Percentiles rank a stretch among this genome's conserved stretches.
Evolutionary conservation across 2,329 filamentous ascomycete species (phyloP).

Genomic region (Alternaria tenuissima): DNA sequence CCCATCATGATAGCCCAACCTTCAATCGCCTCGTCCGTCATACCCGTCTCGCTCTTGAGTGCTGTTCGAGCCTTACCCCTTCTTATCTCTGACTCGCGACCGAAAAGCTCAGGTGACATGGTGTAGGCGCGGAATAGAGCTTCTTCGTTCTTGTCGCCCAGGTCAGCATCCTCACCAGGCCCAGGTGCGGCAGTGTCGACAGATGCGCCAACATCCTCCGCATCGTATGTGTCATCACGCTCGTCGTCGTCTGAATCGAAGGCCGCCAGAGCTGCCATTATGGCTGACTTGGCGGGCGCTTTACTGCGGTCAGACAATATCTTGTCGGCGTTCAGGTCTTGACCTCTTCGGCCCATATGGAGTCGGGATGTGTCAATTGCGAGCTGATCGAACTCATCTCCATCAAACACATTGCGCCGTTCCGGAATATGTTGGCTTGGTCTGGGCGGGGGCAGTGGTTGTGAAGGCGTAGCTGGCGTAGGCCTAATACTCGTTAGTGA

Average conservation of each 20-base stretch:
- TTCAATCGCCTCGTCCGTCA: conserved; percentile 94
- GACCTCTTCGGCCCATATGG: conserved; percentile 78
- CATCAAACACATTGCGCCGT: conserved; percentile 78
- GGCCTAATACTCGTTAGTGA: conserved; percentile 32
- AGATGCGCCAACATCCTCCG: conserved; percentile 87
- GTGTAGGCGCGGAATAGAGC: conserved; percentile 77
- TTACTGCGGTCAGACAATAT: conserved; percentile 71
- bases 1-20: conserved; percentile 90
- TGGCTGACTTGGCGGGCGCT: conserved; percentile 81
- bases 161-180: conserved; percentile 64
- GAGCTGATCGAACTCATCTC: conserved; percentile 77
- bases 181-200: conserved; percentile 69
- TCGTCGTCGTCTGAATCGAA: conserved; percentile 97
- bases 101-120: conserved; percentile 70
- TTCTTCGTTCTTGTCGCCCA: conserved; percentile 70
- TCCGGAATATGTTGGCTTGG: conserved; percentile 65
- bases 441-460: conserved; percentile 62
- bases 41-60: conserved; percentile 78
- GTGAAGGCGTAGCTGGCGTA: conserved; percentile 17
- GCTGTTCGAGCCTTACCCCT: conserved; percentile 68
- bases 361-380: conserved; percentile 71
- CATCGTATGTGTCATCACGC: conserved; percentile 95
- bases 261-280: conserved; percentile 83
- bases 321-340: conserved; percentile 72
- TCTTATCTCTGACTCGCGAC: conserved; percentile 74